Conservation (phyloP, 805 yeast genomes). For the Starmerella apicola region DNA sequence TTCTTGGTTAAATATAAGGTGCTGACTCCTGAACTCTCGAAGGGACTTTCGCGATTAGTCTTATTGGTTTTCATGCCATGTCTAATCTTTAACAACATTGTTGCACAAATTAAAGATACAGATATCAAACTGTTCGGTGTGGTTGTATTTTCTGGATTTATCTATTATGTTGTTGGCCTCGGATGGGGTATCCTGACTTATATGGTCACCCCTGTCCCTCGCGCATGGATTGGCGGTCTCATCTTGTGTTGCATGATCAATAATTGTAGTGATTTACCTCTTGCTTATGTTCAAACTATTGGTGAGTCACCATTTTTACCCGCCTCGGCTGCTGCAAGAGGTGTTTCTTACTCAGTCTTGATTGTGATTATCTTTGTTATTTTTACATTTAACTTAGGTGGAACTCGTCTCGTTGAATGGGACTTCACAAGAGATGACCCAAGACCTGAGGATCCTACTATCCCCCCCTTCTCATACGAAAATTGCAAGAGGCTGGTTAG, state of each 20-base stretch:
- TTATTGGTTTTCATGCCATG: slow-evolving; percentile 63
- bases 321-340: slow-evolving; percentile 49
- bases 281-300: slow-evolving; percentile 59
- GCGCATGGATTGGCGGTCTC: slow-evolving; percentile 64
- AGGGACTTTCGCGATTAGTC: slow-evolving; percentile 54
- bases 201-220: slow-evolving; percentile 48
- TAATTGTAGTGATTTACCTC: slow-evolving; percentile 71
- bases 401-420: slow-evolving; percentile 52
- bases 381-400: slow-evolving; percentile 63
- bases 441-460: slow-evolving; percentile 17
- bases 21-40: slow-evolving; percentile 30
- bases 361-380: slow-evolving; percentile 58
- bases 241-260: slow-evolving; percentile 63
- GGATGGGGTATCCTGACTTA: slow-evolving; percentile 32
- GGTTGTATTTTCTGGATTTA: slow-evolving; percentile 36
- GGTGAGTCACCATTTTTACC: slow-evolving; percentile 49
- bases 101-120: slow-evolving; percentile 48
- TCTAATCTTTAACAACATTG: slow-evolving; percentile 61
- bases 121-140: slow-evolving; percentile 66
- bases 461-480: slow-evolving; percentile 16
- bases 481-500: slow-evolving; percentile 7
- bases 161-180: slow-evolving; percentile 38
- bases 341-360: slow-evolving; percentile 74
- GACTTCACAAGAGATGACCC: slow-evolving; percentile 41
- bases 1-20: slow-evolving; percentile 50